These are phyloP conservation scores for Sporothrix schenckii DNA, from an alignment of 2,329 filamentous ascomycete species.

Conservation along the genomic window DNA sequence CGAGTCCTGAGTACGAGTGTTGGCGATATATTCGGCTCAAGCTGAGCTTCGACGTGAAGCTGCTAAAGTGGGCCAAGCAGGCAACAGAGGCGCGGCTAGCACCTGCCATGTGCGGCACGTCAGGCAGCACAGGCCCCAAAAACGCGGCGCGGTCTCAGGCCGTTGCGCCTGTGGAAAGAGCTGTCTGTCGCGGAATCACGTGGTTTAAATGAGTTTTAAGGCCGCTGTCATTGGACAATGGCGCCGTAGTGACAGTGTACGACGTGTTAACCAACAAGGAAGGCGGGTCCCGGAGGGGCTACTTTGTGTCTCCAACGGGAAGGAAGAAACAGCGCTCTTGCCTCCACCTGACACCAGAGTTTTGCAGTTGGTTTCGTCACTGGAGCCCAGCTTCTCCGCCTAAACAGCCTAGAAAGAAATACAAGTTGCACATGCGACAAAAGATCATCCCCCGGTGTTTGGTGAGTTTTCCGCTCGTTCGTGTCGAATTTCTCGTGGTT, in stretches of 20 bases:
- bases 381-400: neutral
- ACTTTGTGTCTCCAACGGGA: conserved; percentile 32
- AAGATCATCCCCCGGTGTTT: neutral
- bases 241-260: neutral
- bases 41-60: conserved; percentile 1
- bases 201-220: conserved; percentile 25
- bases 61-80: conserved; percentile 21
- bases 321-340: conserved; percentile 6
- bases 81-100: conserved; percentile 22
- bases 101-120: conserved; percentile 3
- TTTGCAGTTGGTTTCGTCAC: conserved; percentile 27
- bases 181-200: conserved; percentile 31
- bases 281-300: conserved; percentile 18
- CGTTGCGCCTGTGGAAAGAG: neutral
- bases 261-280: neutral
- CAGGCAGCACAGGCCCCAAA: conserved; percentile 17
- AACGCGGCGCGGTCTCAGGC: conserved; percentile 19
- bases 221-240: conserved; percentile 32
- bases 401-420: neutral
- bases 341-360: neutral
- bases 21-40: conserved; percentile 1
- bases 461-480: conserved; percentile 8
- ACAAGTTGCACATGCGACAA: conserved; percentile 19
- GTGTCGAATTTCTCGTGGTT: neutral
- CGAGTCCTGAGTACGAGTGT: neutral